Conservation (phyloP, 1,284 basidiomycete genomes). For the Austroboletus sp. region DNA sequence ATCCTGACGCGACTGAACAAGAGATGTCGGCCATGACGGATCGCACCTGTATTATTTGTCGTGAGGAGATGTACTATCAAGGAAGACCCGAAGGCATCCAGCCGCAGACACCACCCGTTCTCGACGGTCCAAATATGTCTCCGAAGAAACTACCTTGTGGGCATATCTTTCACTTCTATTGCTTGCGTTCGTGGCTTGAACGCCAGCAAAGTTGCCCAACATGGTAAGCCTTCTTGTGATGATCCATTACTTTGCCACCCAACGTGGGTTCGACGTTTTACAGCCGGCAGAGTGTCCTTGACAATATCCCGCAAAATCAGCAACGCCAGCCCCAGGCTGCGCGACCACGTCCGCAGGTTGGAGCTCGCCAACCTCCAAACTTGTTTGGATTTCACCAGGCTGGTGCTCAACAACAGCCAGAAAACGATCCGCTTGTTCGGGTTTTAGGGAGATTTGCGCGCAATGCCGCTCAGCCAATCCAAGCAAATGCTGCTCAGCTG, state of each 20-base stretch:
- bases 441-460: slow-evolving; percentile 50
- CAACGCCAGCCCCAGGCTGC: slow-evolving; percentile 33
- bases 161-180: slow-evolving; percentile 97
- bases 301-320: slow-evolving; percentile 37
- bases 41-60: slow-evolving; percentile 93
- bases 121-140: slow-evolving; percentile 83
- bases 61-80: slow-evolving; percentile 85
- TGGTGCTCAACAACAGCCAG: slow-evolving; percentile 28
- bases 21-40: slow-evolving; percentile 80
- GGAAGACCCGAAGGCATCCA: slow-evolving; percentile 32
- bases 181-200: slow-evolving; percentile 94
- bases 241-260: slow-evolving; percentile 5
- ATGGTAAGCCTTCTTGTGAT: slow-evolving; percentile 57
- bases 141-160: slow-evolving; percentile 95
- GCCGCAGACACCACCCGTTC: slow-evolving; percentile 28
- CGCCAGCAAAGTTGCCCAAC: slow-evolving; percentile 94
- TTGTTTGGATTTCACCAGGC: slow-evolving; percentile 25
- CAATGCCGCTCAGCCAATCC: slow-evolving; percentile 28
- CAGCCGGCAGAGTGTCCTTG: slow-evolving; percentile 83
- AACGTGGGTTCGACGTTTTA: slow-evolving; percentile 13
- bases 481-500: slow-evolving; percentile 15
- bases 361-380: slow-evolving; percentile 28
- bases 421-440: slow-evolving; percentile 37
- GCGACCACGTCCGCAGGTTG: slow-evolving; percentile 34
- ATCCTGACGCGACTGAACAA: slow-evolving; percentile 86